Evolutionary conservation across 768 basidiomycete genomes (phyloP).

Genomic region (Lactifluus pinguis): DNA sequence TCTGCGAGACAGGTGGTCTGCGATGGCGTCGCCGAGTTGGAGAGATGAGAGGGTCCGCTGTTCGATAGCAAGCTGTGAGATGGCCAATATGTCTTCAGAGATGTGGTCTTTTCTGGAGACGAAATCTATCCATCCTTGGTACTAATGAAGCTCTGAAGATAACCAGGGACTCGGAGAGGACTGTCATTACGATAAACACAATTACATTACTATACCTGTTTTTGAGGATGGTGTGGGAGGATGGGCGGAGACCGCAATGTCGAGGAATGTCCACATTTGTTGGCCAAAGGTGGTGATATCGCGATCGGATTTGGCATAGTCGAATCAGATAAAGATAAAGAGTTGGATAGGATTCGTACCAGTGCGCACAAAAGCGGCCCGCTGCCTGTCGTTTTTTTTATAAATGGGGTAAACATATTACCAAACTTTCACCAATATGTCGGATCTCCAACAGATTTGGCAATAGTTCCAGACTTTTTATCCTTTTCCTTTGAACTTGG

Average conservation of each 20-base stretch:
- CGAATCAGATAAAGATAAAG: too few relatives aligned
- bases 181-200: neutral
- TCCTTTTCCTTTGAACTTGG: too few relatives aligned
- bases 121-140: slow-evolving; percentile 15
- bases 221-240: slow-evolving; percentile 16
- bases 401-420: too few relatives aligned
- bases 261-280: slow-evolving; percentile 13
- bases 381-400: too few relatives aligned
- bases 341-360: too few relatives aligned
- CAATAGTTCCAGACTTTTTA: too few relatives aligned
- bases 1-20: neutral
- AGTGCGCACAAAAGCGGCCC: too few relatives aligned
- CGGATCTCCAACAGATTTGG: too few relatives aligned
- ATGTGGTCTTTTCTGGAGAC: slow-evolving; percentile 25
- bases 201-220: slow-evolving; percentile 14
- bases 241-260: slow-evolving; percentile 8
- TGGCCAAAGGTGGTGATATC: neutral
- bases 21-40: neutral
- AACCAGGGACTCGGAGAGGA: slow-evolving; percentile 1
- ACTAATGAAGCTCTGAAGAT: slow-evolving; percentile 5
- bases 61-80: neutral
- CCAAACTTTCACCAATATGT: too few relatives aligned
- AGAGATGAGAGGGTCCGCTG: neutral
- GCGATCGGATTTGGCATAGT: neutral
- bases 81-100: neutral